Conservation (phyloP, 805 yeast species). For the Pichia kluyveri region DNA sequence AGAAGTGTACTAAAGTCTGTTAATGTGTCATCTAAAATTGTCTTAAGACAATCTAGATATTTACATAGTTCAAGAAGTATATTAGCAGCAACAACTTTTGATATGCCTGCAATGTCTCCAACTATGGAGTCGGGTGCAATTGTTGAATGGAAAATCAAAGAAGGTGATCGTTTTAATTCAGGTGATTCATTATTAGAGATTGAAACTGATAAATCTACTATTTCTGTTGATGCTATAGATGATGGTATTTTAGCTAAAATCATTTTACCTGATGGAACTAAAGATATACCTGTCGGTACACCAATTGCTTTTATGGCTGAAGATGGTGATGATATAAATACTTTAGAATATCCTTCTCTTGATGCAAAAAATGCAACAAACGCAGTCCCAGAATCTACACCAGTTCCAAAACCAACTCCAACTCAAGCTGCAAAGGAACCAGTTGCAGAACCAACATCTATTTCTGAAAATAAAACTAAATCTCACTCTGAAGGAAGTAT, state of each 20-base stretch:
- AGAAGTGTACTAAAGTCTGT: no score
- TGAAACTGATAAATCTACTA: conserved; percentile 81
- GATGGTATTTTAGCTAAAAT: conserved; percentile 87
- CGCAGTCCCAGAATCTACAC: conserved; percentile 6
- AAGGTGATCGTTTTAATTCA: conserved; percentile 60
- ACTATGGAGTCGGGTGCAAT: conserved; percentile 96
- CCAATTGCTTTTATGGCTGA: conserved; percentile 89
- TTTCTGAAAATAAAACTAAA: no score
- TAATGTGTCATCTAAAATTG: no score
- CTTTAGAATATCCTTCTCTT: conserved; percentile 48
- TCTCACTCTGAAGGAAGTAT: no score
- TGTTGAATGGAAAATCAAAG: conserved; percentile 80
- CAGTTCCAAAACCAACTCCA: conserved; percentile 12
- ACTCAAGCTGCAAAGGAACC: conserved; percentile 7
- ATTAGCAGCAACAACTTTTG: conserved; percentile 42
- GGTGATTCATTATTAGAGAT: conserved; percentile 81
- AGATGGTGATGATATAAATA: conserved; percentile 68
- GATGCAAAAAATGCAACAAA: conserved; percentile 7
- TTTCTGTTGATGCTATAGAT: conserved; percentile 82
- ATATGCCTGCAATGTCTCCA: conserved; percentile 99
- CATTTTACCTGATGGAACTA: conserved; percentile 59
- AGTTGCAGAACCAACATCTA: no score
- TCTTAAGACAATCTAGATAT: conserved; percentile 5
- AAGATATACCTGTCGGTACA: conserved; percentile 74
- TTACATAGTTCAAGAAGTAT: conserved; percentile 25